Evolutionary conservation across 108 stramenopile genomes (phyloP).

Genomic region (Nitzschia sp.): DNA sequence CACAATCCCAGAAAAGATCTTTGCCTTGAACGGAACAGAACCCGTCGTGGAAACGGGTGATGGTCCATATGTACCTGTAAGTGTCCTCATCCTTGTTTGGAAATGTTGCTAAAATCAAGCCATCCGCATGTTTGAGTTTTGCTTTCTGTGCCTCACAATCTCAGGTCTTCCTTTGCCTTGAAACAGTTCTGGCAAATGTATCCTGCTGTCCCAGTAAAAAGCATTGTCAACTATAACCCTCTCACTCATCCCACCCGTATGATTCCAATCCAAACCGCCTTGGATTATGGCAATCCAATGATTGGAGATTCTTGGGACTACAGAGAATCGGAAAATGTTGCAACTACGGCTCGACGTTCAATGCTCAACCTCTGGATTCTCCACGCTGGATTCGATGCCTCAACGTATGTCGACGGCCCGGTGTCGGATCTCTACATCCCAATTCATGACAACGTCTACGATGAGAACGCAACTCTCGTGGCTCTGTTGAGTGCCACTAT

Average conservation of each 20-base stretch:
- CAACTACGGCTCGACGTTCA: background rate
- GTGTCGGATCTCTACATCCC: background rate
- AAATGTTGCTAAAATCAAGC: no score
- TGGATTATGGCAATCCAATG: background rate
- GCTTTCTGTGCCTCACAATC: no score
- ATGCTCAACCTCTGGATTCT: conserved; percentile 1
- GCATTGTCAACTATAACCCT: background rate
- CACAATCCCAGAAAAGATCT: background rate
- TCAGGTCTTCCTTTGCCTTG: no score
- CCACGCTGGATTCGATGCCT: background rate
- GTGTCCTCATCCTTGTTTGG: no score
- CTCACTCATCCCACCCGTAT: background rate
- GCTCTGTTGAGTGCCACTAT: background rate
- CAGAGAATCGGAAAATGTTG: background rate
- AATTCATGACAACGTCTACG: background rate
- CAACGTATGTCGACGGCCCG: background rate
- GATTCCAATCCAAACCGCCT: background rate
- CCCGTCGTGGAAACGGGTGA: background rate
- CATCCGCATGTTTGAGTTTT: no score
- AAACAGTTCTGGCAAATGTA: background rate
- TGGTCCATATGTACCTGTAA: conserved; percentile 4
- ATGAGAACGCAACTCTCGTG: conserved; percentile 1
- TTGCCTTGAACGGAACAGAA: background rate
- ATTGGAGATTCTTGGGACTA: background rate
- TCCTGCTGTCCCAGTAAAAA: background rate